Evolutionary conservation across 768 basidiomycete species (phyloP).

Genomic region (Megacollybia marginata): DNA sequence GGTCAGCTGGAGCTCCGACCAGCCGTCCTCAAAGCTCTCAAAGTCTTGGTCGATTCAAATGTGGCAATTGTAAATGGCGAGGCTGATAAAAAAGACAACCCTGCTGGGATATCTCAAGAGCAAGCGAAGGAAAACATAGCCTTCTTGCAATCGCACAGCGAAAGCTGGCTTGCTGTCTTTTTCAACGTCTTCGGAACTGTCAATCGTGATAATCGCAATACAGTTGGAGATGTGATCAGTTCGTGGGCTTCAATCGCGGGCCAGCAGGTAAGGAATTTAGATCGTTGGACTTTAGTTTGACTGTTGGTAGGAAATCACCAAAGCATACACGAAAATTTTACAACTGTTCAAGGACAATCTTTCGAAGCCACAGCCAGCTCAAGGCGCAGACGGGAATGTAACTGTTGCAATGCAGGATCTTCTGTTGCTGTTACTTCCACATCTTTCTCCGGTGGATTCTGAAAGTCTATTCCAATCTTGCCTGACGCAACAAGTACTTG

Average conservation of each 20-base stretch:
- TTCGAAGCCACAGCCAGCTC: slow-evolving; percentile 24
- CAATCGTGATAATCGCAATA: slow-evolving; percentile 62
- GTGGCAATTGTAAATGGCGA: slow-evolving; percentile 38
- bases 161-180: slow-evolving; percentile 91
- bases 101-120: slow-evolving; percentile 38
- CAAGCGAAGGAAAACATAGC: slow-evolving; percentile 61
- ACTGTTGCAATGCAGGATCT: slow-evolving; percentile 75
- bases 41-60: slow-evolving; percentile 77
- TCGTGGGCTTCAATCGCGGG: slow-evolving; percentile 82
- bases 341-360: slow-evolving; percentile 65
- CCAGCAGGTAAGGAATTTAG: slow-evolving; percentile 40
- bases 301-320: slow-evolving; percentile 55
- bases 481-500: slow-evolving; percentile 60
- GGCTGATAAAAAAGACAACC: slow-evolving; percentile 18
- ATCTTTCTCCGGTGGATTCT: slow-evolving; percentile 56
- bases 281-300: background rate
- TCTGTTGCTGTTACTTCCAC: slow-evolving; percentile 74
- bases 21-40: slow-evolving; percentile 75
- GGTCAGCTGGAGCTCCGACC: slow-evolving; percentile 79
- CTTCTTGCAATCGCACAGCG: slow-evolving; percentile 70
- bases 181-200: slow-evolving; percentile 95
- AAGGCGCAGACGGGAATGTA: slow-evolving; percentile 33
- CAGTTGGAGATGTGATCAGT: slow-evolving; percentile 83
- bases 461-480: slow-evolving; percentile 61
- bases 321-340: slow-evolving; percentile 74